Conservation (phyloP, 306 rosid species). For the cucumber (Cucumis sativus) region Cucumber_9930_V3 NC_026658.2:22638501-22639000, state of each 20-base stretch:
- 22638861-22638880: constrained; percentile 53
- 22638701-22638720: constrained; percentile 42
- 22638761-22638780: constrained; percentile 31
- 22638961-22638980: too few relatives aligned
- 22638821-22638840: constrained; percentile 43
- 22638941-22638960: not conserved
- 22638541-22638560: constrained; percentile 1
- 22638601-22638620: constrained; percentile 65
- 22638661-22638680: constrained; percentile 50
- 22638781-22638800: constrained; percentile 34
- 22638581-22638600: not conserved
- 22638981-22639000: not conserved
- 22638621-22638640: constrained; percentile 71
- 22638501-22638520: constrained; percentile 78
- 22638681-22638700: constrained; percentile 40
- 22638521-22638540: not conserved
- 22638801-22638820: constrained; percentile 43
- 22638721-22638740: constrained; percentile 44
- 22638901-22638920: constrained; percentile 59
- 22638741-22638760: constrained; percentile 32
- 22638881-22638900: constrained; percentile 59
- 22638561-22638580: not conserved
- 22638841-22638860: constrained; percentile 51
- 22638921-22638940: not conserved
- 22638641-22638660: constrained; percentile 72